These are phyloP conservation scores for Phytophthora podocarpi DNA, from an alignment of 352 stramenopile genomes.

Conservation along the genomic window DNA sequence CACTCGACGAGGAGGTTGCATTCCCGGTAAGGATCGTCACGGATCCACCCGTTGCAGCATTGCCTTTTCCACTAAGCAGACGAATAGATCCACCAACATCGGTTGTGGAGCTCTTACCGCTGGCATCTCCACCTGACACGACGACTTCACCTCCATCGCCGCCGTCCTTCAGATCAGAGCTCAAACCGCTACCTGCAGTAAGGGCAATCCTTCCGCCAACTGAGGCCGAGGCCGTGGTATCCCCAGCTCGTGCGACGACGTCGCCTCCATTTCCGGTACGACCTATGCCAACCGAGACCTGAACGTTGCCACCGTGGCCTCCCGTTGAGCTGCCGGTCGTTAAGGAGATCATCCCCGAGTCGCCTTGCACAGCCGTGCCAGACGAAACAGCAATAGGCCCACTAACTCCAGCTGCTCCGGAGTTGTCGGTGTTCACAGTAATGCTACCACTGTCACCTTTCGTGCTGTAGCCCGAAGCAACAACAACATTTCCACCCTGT, in stretches of 20 bases:
- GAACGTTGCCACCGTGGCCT: conserved; percentile 70
- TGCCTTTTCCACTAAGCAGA: conserved; percentile 52
- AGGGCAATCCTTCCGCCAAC: conserved; percentile 58
- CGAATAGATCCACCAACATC: conserved; percentile 60
- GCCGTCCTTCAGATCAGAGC: conserved; percentile 56
- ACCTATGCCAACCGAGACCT: conserved; percentile 63
- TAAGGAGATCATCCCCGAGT: conserved; percentile 74
- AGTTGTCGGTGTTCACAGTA: conserved; percentile 72
- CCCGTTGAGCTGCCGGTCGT: conserved; percentile 65
- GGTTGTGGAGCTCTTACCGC: conserved; percentile 41
- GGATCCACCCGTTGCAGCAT: conserved; percentile 57
- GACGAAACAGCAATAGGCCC: conserved; percentile 72
- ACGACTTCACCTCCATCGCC: conserved; percentile 71
- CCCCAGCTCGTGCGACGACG: conserved; percentile 72
- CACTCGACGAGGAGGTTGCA: conserved; percentile 62
- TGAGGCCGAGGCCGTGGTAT: conserved; percentile 42
- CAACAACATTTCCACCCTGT: conserved; percentile 77
- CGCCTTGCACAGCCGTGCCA: conserved; percentile 54
- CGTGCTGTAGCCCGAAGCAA: conserved; percentile 76
- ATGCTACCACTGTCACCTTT: conserved; percentile 79
- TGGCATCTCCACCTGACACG: conserved; percentile 66
- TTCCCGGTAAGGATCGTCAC: conserved; percentile 60
- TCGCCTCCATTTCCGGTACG: conserved; percentile 62
- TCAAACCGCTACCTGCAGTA: conserved; percentile 46
- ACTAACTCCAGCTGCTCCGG: conserved; percentile 77